Conservation (phyloP, 805 yeast genomes). For the Zygotorulaspora danielsina region DNA sequence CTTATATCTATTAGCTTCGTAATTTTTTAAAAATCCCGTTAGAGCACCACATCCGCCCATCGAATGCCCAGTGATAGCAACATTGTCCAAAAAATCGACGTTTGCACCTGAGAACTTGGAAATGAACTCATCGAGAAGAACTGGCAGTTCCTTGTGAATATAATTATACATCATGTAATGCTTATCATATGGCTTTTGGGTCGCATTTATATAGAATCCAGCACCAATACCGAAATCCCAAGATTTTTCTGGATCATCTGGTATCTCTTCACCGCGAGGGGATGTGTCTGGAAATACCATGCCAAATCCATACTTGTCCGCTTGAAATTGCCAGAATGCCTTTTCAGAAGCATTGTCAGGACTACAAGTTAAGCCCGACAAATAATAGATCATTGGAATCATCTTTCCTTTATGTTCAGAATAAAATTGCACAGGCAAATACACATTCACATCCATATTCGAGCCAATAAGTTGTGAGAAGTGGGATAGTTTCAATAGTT, state of each 20-base stretch:
- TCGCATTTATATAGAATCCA: conserved; percentile 88
- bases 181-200: conserved; percentile 60
- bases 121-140: conserved; percentile 40
- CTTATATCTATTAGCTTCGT: conserved; percentile 54
- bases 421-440: conserved; percentile 58
- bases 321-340: conserved; percentile 80
- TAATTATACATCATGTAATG: conserved; percentile 87
- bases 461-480: conserved; percentile 61
- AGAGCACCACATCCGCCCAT: conserved; percentile 98
- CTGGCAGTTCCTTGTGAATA: conserved; percentile 67
- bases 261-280: conserved; percentile 77
- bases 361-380: conserved; percentile 89
- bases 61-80: conserved; percentile 90
- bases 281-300: conserved; percentile 95
- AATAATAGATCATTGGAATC: conserved; percentile 72
- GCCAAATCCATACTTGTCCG: conserved; percentile 78
- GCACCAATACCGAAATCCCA: conserved; percentile 96
- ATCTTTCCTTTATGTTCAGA: conserved; percentile 17
- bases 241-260: conserved; percentile 57
- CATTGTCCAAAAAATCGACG: conserved; percentile 56
- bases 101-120: conserved; percentile 36
- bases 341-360: conserved; percentile 93
- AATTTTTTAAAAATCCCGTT: conserved; percentile 60
- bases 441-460: conserved; percentile 79
- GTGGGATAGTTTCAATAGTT: conserved; percentile 70